Conservation (phyloP, 257 asterid genomes). For the Ehretia macrophylla region DNA sequence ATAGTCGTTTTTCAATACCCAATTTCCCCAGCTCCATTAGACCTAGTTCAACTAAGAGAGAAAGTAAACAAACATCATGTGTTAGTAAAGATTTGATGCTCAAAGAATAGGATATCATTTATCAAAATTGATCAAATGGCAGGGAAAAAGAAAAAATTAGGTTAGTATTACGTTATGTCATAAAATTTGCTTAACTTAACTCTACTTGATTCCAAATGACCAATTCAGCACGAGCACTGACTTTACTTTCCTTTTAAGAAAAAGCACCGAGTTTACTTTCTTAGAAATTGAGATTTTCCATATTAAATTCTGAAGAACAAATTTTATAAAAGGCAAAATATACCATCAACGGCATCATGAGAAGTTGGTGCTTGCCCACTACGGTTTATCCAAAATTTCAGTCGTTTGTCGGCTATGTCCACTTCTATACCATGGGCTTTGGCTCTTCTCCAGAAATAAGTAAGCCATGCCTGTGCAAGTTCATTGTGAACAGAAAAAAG, state of each 20-base stretch:
- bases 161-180: too few relatives aligned
- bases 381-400: slow-evolving; percentile 84
- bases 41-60: slow-evolving; percentile 43
- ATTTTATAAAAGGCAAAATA: slow-evolving; percentile 15
- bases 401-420: slow-evolving; percentile 62
- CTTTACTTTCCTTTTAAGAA: too few relatives aligned
- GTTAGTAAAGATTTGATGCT: slow-evolving; percentile 1
- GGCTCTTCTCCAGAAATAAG: slow-evolving; percentile 93
- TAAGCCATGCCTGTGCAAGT: slow-evolving; percentile 83
- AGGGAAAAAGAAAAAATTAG: too few relatives aligned
- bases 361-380: slow-evolving; percentile 86
- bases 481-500: slow-evolving; percentile 5
- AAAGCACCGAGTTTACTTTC: background rate
- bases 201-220: too few relatives aligned
- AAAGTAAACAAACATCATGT: slow-evolving; percentile 4
- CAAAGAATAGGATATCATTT: background rate
- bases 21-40: slow-evolving; percentile 44
- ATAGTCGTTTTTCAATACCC: slow-evolving; percentile 38
- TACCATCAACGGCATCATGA: slow-evolving; percentile 84
- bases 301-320: background rate
- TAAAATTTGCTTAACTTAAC: too few relatives aligned
- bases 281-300: background rate
- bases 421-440: slow-evolving; percentile 78
- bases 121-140: background rate
- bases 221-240: too few relatives aligned